Base-by-base conservation (phyloP, 208 protist genomes). In the Leishmania arabica region DNA sequence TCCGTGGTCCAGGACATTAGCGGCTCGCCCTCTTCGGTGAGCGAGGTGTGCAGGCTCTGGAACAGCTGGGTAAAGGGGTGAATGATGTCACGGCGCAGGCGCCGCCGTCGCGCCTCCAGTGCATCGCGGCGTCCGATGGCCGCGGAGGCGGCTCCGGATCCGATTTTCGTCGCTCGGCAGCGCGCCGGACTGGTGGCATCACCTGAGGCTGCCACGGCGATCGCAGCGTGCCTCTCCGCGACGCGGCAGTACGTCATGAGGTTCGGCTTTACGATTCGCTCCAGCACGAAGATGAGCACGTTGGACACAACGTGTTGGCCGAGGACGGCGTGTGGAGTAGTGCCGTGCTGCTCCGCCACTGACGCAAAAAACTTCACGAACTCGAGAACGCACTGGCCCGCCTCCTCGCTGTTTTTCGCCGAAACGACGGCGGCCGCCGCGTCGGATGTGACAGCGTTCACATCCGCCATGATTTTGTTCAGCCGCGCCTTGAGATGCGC, bases 241-340 rank as follows among this genome's bases (percentile, higher is more conserved):
- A 83, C 58, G 2, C 75, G 77, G 64, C 82, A 84, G 84, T 90
- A 95, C 9, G 88, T 66, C 15, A 64, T 58, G 21, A 97, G 76
- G 4, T 85, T 78, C 31, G 92, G 92, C 64, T 89, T 90, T 69
- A 97, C 89, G 37, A 95, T 83, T 40, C 84, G 79, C 24, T 95
- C 87, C 56, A 97, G 79, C 17, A 91, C 85, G 49, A 95, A 78
- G 64, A 92, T 56, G 27, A 97, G 34, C n/a, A 94, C 78, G 64
- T 97, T 97, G 40, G 87, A 87, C 66, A 87, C 84, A 11, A 97
- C 92, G 76, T 95, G 89, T 74, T 92, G 90, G 31, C 92, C 92
- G 37, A 96, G 86, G 17, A 95, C 69, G 27, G 89, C 65, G 78
- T 94, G 90, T 21, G 90, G 79, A 13, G 84, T 80, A 4, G 80